These are phyloP conservation scores for Breynia disticha DNA, from an alignment of 441 rosid species.

Conservation along the genomic window DNA sequence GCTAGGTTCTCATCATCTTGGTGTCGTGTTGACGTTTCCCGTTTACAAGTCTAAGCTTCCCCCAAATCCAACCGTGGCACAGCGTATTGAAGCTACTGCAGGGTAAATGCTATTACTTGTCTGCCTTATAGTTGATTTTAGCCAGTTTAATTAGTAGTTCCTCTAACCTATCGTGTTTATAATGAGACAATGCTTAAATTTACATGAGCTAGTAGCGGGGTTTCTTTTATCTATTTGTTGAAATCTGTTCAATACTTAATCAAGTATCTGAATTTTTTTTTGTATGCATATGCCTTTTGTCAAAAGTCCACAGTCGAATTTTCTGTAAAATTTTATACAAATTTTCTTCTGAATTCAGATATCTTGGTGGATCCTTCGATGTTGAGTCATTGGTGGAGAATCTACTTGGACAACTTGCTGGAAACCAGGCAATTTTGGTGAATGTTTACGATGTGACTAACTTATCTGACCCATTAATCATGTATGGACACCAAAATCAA, in stretches of 20 bases:
- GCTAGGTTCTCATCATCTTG: slow-evolving; percentile 83
- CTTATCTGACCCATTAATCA: slow-evolving; percentile 65
- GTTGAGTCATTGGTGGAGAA: slow-evolving; percentile 97
- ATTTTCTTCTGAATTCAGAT: slow-evolving; percentile 34
- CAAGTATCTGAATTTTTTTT: no score
- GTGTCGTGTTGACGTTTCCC: slow-evolving; percentile 92
- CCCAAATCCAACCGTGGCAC: slow-evolving; percentile 40
- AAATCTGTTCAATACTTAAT: no score
- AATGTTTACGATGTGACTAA: slow-evolving; percentile 83
- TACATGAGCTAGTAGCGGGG: no score
- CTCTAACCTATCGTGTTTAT: no score
- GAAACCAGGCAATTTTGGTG: slow-evolving; percentile 84
- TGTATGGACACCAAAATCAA: slow-evolving; percentile 81
- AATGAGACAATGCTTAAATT: no score
- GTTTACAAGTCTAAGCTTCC: slow-evolving; percentile 84
- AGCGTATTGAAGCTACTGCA: slow-evolving; percentile 73
- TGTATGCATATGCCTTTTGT: no score
- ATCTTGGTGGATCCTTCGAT: slow-evolving; percentile 95
- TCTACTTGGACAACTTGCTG: slow-evolving; percentile 90
- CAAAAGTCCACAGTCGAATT: background rate
- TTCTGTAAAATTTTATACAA: background rate
- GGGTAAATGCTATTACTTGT: slow-evolving; percentile 37
- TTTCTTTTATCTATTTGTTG: no score
- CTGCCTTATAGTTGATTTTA: no score
- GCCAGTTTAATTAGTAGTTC: no score